Percentiles rank a stretch among this genome's conserved stretches.
Conservation (phyloP, 1,139 yeast species). For the Keqinozyma sinolaborantium region DNA sequence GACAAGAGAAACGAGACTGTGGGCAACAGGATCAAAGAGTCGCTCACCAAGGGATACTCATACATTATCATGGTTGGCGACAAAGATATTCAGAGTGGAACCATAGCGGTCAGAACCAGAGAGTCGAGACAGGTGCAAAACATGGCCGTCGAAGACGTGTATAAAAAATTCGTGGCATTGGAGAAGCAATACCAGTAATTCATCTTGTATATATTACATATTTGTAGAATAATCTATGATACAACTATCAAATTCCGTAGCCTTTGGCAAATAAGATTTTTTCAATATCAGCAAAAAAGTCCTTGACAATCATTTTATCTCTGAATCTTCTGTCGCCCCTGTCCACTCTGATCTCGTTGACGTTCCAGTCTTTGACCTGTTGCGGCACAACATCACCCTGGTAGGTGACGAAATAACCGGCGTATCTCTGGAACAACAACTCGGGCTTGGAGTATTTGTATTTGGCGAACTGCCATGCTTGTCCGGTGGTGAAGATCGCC, state of each 20-base stretch:
- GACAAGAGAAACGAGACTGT: slow-evolving; percentile 75
- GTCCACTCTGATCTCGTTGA: slow-evolving; percentile 71
- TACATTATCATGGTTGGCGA: slow-evolving; percentile 86
- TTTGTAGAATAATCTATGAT: slow-evolving; percentile 1
- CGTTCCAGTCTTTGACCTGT: slow-evolving; percentile 83
- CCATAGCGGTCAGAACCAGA: slow-evolving; percentile 64
- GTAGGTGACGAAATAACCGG: slow-evolving; percentile 77
- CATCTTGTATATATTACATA: slow-evolving; percentile 5
- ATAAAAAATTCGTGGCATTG: slow-evolving; percentile 43
- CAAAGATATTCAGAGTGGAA: slow-evolving; percentile 62
- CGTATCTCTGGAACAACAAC: slow-evolving; percentile 72
- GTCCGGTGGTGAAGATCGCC: slow-evolving; percentile 95
- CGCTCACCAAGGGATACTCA: slow-evolving; percentile 72
- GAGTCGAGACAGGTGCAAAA: slow-evolving; percentile 48
- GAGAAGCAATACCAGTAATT: slow-evolving; percentile 41
- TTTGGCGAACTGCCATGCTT: slow-evolving; percentile 91
- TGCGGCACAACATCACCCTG: slow-evolving; percentile 79
- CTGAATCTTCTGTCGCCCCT: slow-evolving; percentile 76
- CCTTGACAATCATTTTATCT: slow-evolving; percentile 82
- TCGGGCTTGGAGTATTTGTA: slow-evolving; percentile 85
- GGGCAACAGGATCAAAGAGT: slow-evolving; percentile 77
- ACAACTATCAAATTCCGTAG: slow-evolving; percentile 21
- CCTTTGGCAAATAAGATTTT: slow-evolving; percentile 50
- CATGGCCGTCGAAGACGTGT: slow-evolving; percentile 45
- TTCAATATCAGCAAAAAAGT: slow-evolving; percentile 78